Evolutionary conservation across 352 stramenopile genomes (phyloP).

Genomic region (Globisporangium cederbergense): DNA sequence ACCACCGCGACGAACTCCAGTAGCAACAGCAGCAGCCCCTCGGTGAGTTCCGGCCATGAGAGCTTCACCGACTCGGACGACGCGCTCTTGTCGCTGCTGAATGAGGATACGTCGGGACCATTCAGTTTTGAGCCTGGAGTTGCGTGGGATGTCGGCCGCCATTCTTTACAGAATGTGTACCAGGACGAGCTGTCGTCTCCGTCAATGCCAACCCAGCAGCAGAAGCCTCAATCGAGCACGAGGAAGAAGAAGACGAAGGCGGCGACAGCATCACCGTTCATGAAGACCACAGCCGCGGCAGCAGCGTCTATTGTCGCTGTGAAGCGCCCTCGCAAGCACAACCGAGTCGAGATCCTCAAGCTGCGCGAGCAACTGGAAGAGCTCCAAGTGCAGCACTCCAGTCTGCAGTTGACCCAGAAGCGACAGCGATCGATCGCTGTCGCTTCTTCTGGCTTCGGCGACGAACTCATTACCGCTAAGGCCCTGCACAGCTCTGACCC

Average conservation of each 20-base stretch:
- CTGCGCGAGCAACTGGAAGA: conserved; percentile 9
- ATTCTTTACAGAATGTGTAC: background rate
- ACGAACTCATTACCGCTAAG: background rate
- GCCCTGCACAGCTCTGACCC: background rate
- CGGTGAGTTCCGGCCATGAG: no score
- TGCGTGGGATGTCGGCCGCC: no score
- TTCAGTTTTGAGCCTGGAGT: no score
- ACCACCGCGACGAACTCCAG: background rate
- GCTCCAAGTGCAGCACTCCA: background rate
- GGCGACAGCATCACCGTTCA: no score
- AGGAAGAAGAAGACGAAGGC: no score
- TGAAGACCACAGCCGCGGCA: no score
- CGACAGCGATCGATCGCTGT: background rate
- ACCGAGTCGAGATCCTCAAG: conserved; percentile 5
- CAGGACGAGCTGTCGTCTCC: background rate
- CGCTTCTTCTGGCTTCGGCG: no score
- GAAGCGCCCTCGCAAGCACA: conserved; percentile 8
- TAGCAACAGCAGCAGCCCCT: background rate
- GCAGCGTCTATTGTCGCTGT: no score
- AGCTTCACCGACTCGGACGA: background rate
- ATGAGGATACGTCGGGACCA: no score
- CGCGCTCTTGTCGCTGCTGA: no score
- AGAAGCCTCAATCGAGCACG: no score
- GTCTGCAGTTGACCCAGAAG: conserved; percentile 1
- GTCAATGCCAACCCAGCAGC: background rate